Evolutionary conservation across 192 early-diverging fungal species (phyloP).

Genomic region (Coemansia guatemalensis): DNA sequence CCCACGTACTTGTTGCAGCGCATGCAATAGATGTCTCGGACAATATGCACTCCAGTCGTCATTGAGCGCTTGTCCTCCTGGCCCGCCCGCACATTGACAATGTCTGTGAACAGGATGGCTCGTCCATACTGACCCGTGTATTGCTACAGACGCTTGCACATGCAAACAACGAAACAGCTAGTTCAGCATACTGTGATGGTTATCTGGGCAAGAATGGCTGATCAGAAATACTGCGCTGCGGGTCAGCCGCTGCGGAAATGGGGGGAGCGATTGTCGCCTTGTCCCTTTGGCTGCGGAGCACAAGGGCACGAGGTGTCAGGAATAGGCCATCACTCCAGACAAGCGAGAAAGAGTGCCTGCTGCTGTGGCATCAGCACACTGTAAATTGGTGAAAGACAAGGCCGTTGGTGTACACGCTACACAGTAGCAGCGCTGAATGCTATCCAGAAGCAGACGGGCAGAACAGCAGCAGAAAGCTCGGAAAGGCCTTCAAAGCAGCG

Average conservation of each 20-base stretch:
- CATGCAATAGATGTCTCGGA: conserved; percentile 47
- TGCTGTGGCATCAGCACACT: not conserved
- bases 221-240: not conserved
- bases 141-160: conserved; percentile 24
- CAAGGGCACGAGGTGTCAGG: conserved; percentile 1
- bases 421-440: not conserved
- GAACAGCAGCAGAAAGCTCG: not conserved
- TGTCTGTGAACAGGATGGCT: conserved; percentile 32
- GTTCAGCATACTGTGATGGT: not conserved
- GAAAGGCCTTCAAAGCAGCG: not conserved
- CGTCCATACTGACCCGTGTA: conserved; percentile 50
- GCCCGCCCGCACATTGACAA: conserved; percentile 41
- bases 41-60: conserved; percentile 52
- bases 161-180: not conserved
- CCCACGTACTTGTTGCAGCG: conserved; percentile 47
- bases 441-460: not conserved
- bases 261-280: not conserved
- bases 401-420: not conserved
- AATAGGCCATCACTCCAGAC: not conserved
- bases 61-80: conserved; percentile 45
- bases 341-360: not conserved
- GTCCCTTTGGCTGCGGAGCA: not conserved
- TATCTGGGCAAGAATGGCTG: not conserved
- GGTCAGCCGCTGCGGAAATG: not conserved
- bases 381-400: not conserved